Evolutionary conservation across 2,329 filamentous ascomycete genomes (phyloP).

Genomic region (Fusarium brevicatenulatum): DNA sequence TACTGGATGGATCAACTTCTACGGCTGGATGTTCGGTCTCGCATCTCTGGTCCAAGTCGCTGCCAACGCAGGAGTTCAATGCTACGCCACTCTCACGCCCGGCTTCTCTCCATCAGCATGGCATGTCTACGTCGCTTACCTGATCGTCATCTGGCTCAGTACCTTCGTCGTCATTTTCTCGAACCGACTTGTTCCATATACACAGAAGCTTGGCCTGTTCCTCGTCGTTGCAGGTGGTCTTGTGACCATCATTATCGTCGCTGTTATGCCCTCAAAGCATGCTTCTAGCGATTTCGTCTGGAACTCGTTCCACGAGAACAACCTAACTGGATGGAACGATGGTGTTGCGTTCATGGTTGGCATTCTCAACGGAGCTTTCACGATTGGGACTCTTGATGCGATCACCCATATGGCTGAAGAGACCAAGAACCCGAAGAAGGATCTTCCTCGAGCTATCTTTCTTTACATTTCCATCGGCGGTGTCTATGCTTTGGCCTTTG

Average conservation of each 20-base stretch:
- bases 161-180: constrained; percentile 33
- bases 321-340: constrained; percentile 40
- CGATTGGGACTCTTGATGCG: constrained; percentile 39
- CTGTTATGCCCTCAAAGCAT: constrained; percentile 34
- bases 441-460: constrained; percentile 35
- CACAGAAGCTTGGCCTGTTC: constrained; percentile 38
- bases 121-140: constrained; percentile 41
- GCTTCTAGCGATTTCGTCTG: constrained; percentile 39
- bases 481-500: constrained; percentile 37
- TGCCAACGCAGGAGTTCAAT: constrained; percentile 39
- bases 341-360: constrained; percentile 43
- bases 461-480: constrained; percentile 41
- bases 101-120: constrained; percentile 28
- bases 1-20: constrained; percentile 44
- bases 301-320: constrained; percentile 40
- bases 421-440: constrained; percentile 27
- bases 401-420: constrained; percentile 45
- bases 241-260: constrained; percentile 38
- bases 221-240: constrained; percentile 38
- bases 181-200: constrained; percentile 40
- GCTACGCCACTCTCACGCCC: constrained; percentile 36
- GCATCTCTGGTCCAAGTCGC: constrained; percentile 41
- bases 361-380: constrained; percentile 40
- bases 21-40: constrained; percentile 44
- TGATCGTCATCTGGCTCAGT: constrained; percentile 38